Evolutionary conservation across 805 yeast species (phyloP).

Genomic region (Kodamaea laetipori): DNA sequence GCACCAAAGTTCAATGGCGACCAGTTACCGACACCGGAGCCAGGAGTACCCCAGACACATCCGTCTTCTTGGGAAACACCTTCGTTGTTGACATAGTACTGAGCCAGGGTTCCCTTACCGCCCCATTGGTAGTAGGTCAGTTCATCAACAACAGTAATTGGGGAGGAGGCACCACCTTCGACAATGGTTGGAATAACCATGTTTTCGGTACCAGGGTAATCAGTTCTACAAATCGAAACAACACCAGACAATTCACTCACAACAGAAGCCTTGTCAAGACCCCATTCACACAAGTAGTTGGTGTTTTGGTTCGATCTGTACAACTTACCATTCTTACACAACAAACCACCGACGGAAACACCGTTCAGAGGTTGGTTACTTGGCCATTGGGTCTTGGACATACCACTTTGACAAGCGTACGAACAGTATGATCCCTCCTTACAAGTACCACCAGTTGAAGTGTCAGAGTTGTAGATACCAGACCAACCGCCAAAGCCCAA

Average conservation of each 20-base stretch:
- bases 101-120: conserved; percentile 85
- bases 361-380: conserved; percentile 82
- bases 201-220: conserved; percentile 98
- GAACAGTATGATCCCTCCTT: conserved; percentile 91
- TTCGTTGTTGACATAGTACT: conserved; percentile 95
- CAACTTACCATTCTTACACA: conserved; percentile 80
- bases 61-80: conserved; percentile 91
- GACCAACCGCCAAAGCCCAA: conserved; percentile 83
- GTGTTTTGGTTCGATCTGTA: conserved; percentile 74
- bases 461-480: conserved; percentile 64
- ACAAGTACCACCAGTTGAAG: conserved; percentile 69
- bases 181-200: conserved; percentile 94
- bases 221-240: conserved; percentile 95
- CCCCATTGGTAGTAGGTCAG: conserved; percentile 78
- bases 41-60: conserved; percentile 87
- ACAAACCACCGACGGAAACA: conserved; percentile 90
- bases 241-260: conserved; percentile 60
- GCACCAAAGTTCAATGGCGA: conserved; percentile 96
- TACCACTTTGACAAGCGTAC: conserved; percentile 98
- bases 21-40: conserved; percentile 93
- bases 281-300: conserved; percentile 85
- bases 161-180: conserved; percentile 61
- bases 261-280: conserved; percentile 67
- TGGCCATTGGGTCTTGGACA: conserved; percentile 99
- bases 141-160: conserved; percentile 79